These are phyloP conservation scores for Aegilops umbellulata DNA, from an alignment of 176 grass and related monocot species.

Conservation along the genomic window DNA sequence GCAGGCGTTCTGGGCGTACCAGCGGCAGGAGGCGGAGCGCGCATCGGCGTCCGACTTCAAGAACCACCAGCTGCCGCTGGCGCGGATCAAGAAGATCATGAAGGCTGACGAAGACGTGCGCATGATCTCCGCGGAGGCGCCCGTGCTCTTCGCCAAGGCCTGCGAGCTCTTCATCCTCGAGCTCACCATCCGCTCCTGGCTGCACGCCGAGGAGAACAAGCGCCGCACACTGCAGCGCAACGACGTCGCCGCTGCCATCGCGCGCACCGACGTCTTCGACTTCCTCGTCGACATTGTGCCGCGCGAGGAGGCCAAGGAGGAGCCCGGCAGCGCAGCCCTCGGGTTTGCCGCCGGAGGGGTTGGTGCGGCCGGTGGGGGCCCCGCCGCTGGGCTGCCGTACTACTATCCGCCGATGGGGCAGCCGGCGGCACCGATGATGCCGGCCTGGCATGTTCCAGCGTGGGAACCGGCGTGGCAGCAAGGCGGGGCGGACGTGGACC, in stretches of 20 bases:
- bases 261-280: slow-evolving; percentile 94
- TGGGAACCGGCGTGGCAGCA: slow-evolving; percentile 72
- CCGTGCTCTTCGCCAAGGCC: slow-evolving; percentile 75
- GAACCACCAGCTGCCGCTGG: slow-evolving; percentile 84
- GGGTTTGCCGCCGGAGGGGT: slow-evolving; percentile 45
- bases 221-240: slow-evolving; percentile 81
- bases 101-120: slow-evolving; percentile 88
- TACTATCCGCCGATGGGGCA: slow-evolving; percentile 72
- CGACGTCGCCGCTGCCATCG: slow-evolving; percentile 84
- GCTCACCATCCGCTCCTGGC: slow-evolving; percentile 86
- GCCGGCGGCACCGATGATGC: slow-evolving; percentile 54
- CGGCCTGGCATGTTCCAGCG: slow-evolving; percentile 65
- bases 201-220: slow-evolving; percentile 85
- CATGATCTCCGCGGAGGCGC: slow-evolving; percentile 86
- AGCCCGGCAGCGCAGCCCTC: slow-evolving; percentile 50
- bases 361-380: slow-evolving; percentile 13
- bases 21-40: slow-evolving; percentile 76
- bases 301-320: slow-evolving; percentile 75
- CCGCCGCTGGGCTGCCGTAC: slow-evolving; percentile 58
- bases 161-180: slow-evolving; percentile 86
- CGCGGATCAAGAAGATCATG: slow-evolving; percentile 91
- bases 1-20: slow-evolving; percentile 81
- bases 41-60: slow-evolving; percentile 73
- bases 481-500: slow-evolving; percentile 40
- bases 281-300: slow-evolving; percentile 96